Conservation (phyloP, 768 basidiomycete species). For the Amanita exitialis region DNA sequence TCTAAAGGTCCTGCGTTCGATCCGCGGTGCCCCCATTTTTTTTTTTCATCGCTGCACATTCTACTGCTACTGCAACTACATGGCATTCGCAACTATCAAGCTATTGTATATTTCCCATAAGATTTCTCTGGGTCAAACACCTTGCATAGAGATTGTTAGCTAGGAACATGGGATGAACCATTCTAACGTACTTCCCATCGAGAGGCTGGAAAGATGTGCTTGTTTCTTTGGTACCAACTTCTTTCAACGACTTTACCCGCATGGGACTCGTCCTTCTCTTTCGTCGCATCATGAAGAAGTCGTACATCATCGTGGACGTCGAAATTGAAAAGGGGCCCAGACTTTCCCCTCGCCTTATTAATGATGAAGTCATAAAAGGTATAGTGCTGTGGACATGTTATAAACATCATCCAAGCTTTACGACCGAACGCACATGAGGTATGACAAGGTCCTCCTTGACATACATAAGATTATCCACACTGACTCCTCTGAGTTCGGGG, state of each 20-base stretch:
- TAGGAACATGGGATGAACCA: not conserved
- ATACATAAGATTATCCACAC: slow-evolving; percentile 97
- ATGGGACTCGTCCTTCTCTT: slow-evolving; percentile 97
- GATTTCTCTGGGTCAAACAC: slow-evolving; percentile 92
- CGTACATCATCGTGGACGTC: slow-evolving; percentile 99
- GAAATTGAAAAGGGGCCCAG: slow-evolving; percentile 95
- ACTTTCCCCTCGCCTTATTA: slow-evolving; percentile 97
- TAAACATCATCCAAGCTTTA: slow-evolving; percentile 2
- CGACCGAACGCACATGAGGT: slow-evolving; percentile 61
- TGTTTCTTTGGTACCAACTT: slow-evolving; percentile 91
- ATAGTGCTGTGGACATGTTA: slow-evolving; percentile 57
- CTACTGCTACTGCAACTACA: not conserved
- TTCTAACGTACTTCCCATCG: slow-evolving; percentile 79
- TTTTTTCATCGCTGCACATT: slow-evolving; percentile 12
- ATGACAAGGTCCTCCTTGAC: slow-evolving; percentile 99
- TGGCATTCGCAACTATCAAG: slow-evolving; percentile 13
- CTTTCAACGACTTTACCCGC: slow-evolving; percentile 98
- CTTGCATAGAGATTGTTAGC: slow-evolving; percentile 22
- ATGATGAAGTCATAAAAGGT: slow-evolving; percentile 98
- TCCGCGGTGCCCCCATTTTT: slow-evolving; percentile 62
- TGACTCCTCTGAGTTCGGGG: slow-evolving; percentile 82
- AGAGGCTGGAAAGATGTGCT: slow-evolving; percentile 96
- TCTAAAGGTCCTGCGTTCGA: slow-evolving; percentile 77
- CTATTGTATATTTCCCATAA: slow-evolving; percentile 87
- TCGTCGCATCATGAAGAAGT: slow-evolving; percentile 85